Evolutionary conservation across 2,329 filamentous ascomycete genomes (phyloP), one percentile per base, ranked within the genome.

Genomic region (Oidium heveae): DNA sequence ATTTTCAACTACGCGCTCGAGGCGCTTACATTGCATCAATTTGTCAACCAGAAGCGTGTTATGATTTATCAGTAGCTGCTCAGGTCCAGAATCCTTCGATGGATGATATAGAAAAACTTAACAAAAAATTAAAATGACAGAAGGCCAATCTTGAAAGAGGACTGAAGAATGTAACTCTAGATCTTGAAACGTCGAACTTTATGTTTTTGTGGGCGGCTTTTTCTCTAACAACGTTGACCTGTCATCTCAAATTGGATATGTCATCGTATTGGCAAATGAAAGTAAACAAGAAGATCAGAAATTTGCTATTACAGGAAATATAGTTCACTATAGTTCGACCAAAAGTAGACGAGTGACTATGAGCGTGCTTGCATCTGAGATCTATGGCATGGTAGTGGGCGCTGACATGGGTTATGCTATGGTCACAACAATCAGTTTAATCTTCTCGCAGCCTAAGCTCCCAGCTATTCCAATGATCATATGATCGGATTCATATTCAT

Each of bases 251-350:
- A 56, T 62, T 34, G 53, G 58, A 39, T 59, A 54, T 53, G 34
- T 56, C 12, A 59, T 61, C 32, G 49, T 58, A 18, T n/a, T 62
- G 20, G 51, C 28, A 6, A 61, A 60, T 47, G 34, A 57, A 37
- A 22, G 1, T 10, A 10, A n/a, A 9, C 22, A 20, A 7, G 24
- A 9, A 13, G 24, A 57, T 4, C 46, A 56, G 4, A n/a, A 44
- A 9, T 60, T 60, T 46, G 28, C 22, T 10, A 43, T 59, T 18
- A 39, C 18, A 15, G 52, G 55, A 0, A 61, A 60, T 52, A 9
- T 61, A 2, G 44, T 60, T 8, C 37, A 61, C 41, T 61, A 49
- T 6, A 58, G 46, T 43, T 56, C 10, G 41, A 58, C 32, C 1
- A 62, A 61, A 55, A 52, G 4, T 12, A 52, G 39, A 46, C 18